These are phyloP conservation scores for Deuterostichococcus epilithicus DNA, from an alignment of 139 green algal genomes.

Conservation along the genomic window DNA sequence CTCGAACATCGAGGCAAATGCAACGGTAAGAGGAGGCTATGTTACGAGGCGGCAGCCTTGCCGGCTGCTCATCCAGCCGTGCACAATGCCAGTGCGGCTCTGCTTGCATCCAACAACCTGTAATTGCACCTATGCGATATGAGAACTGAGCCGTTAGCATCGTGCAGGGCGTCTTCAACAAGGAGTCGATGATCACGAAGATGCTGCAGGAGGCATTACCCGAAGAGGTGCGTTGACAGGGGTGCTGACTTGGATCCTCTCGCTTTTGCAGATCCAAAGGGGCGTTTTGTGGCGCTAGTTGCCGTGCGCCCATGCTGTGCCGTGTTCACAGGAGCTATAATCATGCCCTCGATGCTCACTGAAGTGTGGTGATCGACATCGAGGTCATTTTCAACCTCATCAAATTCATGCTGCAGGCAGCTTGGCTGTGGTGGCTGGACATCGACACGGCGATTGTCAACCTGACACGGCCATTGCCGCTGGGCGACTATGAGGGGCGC, in stretches of 20 bases:
- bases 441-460: not conserved
- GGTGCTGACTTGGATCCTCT: not conserved
- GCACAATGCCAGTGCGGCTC: too few species aligned
- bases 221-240: not conserved
- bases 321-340: too few species aligned
- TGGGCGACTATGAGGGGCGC: not conserved
- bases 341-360: too few species aligned
- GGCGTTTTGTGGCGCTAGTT: too few species aligned
- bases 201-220: not conserved
- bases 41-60: too few species aligned
- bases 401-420: not conserved
- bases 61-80: not conserved
- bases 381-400: too few species aligned
- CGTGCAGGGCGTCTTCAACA: not conserved
- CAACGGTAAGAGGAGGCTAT: not conserved
- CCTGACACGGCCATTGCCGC: not conserved
- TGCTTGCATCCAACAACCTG: too few species aligned
- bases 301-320: too few species aligned
- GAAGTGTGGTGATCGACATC: too few species aligned
- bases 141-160: too few species aligned
- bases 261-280: too few species aligned
- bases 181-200: constrained; percentile 1
- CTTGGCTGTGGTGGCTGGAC: not conserved
- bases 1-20: not conserved
- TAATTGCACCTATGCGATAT: too few species aligned